phyloP scores from a whole-genome alignment of 140 eudicot species.

The Ambrosia hybrid region DNA sequence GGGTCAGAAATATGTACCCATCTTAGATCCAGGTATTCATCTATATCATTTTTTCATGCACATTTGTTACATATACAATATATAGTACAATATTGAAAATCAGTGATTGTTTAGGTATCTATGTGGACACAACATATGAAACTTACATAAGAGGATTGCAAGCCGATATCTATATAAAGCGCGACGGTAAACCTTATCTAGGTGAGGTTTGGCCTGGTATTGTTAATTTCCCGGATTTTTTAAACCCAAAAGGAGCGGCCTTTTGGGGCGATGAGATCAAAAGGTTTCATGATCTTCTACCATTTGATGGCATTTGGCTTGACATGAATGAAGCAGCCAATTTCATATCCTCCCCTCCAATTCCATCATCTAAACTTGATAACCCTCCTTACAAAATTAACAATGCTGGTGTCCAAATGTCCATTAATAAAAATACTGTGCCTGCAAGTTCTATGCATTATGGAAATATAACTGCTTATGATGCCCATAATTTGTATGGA shows the following conservation, averaged over 20 bases:
- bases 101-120: conserved; percentile 44
- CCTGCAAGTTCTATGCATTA: conserved; percentile 65
- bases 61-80: not conserved
- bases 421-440: conserved; percentile 53
- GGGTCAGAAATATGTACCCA: conserved; percentile 64
- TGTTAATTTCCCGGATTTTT: conserved; percentile 71
- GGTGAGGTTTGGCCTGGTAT: conserved; percentile 81
- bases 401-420: conserved; percentile 45
- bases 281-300: conserved; percentile 46
- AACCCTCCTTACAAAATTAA: conserved; percentile 78
- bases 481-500: conserved; percentile 78
- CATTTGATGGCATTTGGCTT: conserved; percentile 75
- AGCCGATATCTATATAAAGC: conserved; percentile 65
- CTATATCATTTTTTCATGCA: not conserved
- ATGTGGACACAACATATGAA: conserved; percentile 47
- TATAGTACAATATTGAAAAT: too few relatives aligned
- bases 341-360: conserved; percentile 51
- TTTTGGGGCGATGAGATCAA: conserved; percentile 72
- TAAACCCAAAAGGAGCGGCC: conserved; percentile 48
- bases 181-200: conserved; percentile 56
- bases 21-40: conserved; percentile 73
- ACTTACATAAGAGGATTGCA: conserved; percentile 68
- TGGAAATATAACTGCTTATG: conserved; percentile 56
- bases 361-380: conserved; percentile 55
- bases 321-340: conserved; percentile 88